phyloP scores from a whole-genome alignment of 345 rosid genomes.

The Boechera retrofracta region DNA sequence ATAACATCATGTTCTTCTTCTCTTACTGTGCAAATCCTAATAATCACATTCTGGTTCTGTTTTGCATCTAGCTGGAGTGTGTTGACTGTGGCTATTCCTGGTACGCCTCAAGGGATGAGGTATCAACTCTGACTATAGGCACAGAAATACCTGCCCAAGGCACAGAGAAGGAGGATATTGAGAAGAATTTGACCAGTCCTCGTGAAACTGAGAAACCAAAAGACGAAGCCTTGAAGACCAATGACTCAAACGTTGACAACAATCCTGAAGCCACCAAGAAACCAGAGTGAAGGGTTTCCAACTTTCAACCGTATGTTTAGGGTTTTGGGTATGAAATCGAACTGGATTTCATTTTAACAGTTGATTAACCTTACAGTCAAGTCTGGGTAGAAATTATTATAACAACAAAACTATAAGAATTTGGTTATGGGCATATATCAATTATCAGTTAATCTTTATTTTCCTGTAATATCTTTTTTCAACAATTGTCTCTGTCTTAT shows the following conservation, averaged over 20 bases:
- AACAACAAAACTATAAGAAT: not conserved
- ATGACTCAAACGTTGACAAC: constrained; percentile 52
- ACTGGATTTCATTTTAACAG: constrained; percentile 19
- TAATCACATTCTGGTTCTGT: constrained; percentile 21
- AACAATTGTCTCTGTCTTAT: not conserved
- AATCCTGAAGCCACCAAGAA: constrained; percentile 49
- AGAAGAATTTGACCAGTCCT: constrained; percentile 70
- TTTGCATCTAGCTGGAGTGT: constrained; percentile 74
- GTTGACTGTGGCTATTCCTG: constrained; percentile 83
- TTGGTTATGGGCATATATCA: constrained; percentile 11
- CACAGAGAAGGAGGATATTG: constrained; percentile 59
- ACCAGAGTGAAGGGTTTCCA: constrained; percentile 41
- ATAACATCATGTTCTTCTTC: not conserved
- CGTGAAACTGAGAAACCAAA: constrained; percentile 59
- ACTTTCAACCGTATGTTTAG: constrained; percentile 17
- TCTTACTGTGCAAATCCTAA: constrained; percentile 1
- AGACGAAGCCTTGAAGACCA: constrained; percentile 49
- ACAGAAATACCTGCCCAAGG: constrained; percentile 56
- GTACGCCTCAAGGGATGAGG: constrained; percentile 91
- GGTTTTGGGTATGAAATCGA: not conserved
- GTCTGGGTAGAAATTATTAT: not conserved
- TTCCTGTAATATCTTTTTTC: not conserved
- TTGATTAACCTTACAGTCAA: constrained; percentile 21
- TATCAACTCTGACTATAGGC: constrained; percentile 72
- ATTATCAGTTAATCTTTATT: not conserved